Base-by-base conservation (phyloP, 495 filamentous ascomycete genomes). In the Podospora comata region DNA sequence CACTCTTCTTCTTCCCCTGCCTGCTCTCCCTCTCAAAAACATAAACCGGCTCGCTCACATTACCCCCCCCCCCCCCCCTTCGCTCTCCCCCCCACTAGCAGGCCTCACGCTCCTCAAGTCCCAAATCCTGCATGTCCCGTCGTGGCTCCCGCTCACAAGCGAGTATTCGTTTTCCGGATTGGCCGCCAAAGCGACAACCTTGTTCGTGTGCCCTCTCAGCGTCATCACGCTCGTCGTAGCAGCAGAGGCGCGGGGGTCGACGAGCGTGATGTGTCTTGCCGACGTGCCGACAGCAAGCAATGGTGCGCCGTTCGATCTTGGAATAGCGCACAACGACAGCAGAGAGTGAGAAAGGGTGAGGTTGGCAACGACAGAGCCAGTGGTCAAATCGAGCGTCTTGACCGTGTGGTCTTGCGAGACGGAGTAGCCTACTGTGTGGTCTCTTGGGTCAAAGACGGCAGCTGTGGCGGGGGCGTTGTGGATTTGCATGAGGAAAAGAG, bases 101-200 rank as follows among this genome's bases (percentile, higher is more conserved):
- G 82, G 85, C 72, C 87, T 88, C 69, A 85, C 87, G 63, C 86
- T 87, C 39, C 95, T 84, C 69, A 97, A 85, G 83, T 99, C 95
- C 95, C 95, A 99, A 48, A 97, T 85, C 53, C 92, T 85, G 76
- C 90, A 92, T 11, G 92, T 96, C 3, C 95, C 93, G 78, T 99
- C 95, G 79, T 95, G 91, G 28, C 88, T 89, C 18, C 89, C 93
- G 28, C 89, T 92, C 7, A 92, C 91, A 5, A 99, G 84, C 44
- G 91, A 86, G 78, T 92, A 94, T 67, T 88, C 84, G 78, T 89
- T 93, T 53, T 86, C 82, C 0, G 92, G 92, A 69, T 90, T 87
- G 6, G 86, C 80, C 18, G 89, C 86, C 26, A 99, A 77, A 30
- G 83, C 82, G 18, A 89, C 86, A 6, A 97, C 92, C 64, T 89